These are phyloP conservation scores for Rhodomyrtus tomentosa DNA, from an alignment of 345 rosid species.

Conservation along the genomic window DNA sequence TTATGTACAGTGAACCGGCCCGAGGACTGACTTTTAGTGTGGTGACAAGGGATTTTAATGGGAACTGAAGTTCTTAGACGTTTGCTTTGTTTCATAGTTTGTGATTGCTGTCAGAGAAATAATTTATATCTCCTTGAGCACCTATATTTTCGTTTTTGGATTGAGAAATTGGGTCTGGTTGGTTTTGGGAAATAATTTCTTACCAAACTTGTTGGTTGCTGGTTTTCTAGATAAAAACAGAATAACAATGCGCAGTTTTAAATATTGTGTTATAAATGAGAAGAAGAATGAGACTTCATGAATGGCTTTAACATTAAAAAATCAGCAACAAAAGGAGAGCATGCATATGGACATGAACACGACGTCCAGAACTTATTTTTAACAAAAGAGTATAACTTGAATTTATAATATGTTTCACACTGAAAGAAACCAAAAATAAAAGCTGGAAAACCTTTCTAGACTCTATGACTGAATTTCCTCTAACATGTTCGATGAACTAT, in stretches of 20 bases:
- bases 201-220: not conserved
- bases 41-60: not conserved
- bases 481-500: not conserved
- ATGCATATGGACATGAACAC: not conserved
- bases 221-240: not conserved
- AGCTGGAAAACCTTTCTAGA: not conserved
- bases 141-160: not conserved
- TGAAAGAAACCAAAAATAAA: not conserved
- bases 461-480: not conserved
- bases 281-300: not conserved
- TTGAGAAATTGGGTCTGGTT: not conserved
- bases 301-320: not conserved
- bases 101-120: not conserved
- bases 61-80: not conserved
- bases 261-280: not conserved
- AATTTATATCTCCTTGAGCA: not conserved
- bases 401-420: not conserved
- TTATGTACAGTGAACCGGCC: not conserved
- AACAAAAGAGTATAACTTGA: not conserved
- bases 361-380: not conserved
- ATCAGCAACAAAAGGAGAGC: not conserved
- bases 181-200: not conserved
- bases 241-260: not conserved
- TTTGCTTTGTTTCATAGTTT: not conserved
- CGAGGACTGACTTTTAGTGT: not conserved